These are phyloP conservation scores for Pseudozyma flocculosa DNA, from an alignment of 1,284 basidiomycete species.

Conservation along the genomic window DNA sequence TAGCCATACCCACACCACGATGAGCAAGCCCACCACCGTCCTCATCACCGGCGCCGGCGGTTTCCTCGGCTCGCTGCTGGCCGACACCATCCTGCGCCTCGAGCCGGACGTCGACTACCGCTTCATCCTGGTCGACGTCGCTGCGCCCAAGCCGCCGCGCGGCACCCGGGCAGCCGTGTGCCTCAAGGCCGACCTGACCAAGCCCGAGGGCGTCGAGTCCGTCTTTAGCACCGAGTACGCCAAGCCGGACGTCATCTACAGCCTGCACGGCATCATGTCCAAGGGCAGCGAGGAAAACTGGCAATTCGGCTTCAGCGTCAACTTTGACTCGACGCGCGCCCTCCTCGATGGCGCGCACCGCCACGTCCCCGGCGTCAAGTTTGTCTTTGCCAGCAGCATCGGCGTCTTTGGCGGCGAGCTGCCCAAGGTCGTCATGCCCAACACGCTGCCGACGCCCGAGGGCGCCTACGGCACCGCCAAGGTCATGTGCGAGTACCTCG, in stretches of 20 bases:
- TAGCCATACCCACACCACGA: too few species aligned
- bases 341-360: constrained; percentile 24
- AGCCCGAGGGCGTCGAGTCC: constrained; percentile 12
- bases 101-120: constrained; percentile 16
- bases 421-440: constrained; percentile 22
- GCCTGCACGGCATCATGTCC: constrained; percentile 42
- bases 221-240: constrained; percentile 29
- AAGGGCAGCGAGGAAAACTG: constrained; percentile 33
- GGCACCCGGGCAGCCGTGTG: constrained; percentile 5
- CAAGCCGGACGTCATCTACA: constrained; percentile 28
- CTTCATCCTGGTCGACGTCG: constrained; percentile 36
- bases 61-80: constrained; percentile 32
- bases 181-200: constrained; percentile 29
- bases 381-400: constrained; percentile 34
- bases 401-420: constrained; percentile 35
- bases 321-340: constrained; percentile 30
- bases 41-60: constrained; percentile 42
- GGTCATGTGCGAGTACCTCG: constrained; percentile 37
- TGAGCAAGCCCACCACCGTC: constrained; percentile 22
- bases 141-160: constrained; percentile 14
- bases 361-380: constrained; percentile 11
- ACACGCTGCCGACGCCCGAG: constrained; percentile 28
- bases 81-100: constrained; percentile 16
- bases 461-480: constrained; percentile 38
- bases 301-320: constrained; percentile 34